Evolutionary conservation across 257 asterid species (phyloP), one percentile per base, ranked within the genome.

Genomic region (Penstemon eatonii): DNA sequence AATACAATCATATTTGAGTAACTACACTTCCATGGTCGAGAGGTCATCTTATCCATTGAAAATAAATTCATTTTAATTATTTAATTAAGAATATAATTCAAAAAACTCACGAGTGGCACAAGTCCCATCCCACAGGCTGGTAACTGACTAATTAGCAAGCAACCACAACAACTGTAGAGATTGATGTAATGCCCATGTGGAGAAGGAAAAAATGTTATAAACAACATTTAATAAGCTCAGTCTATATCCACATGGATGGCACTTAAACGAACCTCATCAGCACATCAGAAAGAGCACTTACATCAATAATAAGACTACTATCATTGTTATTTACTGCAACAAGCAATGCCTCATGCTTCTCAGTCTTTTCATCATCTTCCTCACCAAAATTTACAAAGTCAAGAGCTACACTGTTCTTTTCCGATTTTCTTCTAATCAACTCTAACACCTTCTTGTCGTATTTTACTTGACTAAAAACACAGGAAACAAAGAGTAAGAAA

Each of bases 381-480:
- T 94, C 98, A 7, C 99, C 98, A 74, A 94, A 94, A 81, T 87
- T 86, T 13, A 94, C 97, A 69, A 94, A 90, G 82, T 94, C 99
- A 69, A 94, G 96, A 56, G 99, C 95, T 15, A 89, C 98, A 81
- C 92, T 94, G 73, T 94, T 94, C 95, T 94, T 94, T 74, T 91
- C 87, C 82, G 91, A 65, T 80, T 91, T 94, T 77, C 81, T 84
- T 66, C 99, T 97, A 65, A 94, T 94, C 91, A 83, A 73, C 85
- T 91, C 99, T 60, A 94, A 40, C 65, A 82, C 91, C 79, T 94
- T 94, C 84, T 91, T 91, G 73, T 94, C 99, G 75, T 87, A 87
- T 60, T 83, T 84, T 76, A 94, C 96, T 73, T 96, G 99, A 73
- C 99, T 94, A 80, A 25, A 76, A 78, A 60, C 76, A 71, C 37